Conservation (phyloP, 768 basidiomycete species). For the Tubosaeta sp. region DNA sequence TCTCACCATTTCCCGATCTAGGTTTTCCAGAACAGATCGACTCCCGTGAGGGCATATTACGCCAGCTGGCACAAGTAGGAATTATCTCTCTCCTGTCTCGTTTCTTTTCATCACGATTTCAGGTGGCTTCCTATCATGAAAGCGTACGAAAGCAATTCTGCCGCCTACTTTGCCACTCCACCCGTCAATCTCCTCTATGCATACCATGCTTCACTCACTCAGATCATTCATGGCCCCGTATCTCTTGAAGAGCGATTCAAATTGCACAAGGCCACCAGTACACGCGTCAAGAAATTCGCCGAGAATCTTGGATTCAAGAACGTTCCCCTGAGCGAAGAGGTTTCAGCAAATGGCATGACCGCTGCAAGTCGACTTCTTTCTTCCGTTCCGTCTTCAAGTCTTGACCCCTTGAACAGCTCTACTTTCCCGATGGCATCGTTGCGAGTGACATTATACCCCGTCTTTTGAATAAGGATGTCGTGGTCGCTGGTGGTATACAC, state of each 20-base stretch:
- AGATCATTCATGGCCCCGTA: constrained; percentile 58
- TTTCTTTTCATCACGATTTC: neutral
- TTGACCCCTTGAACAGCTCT: constrained; percentile 43
- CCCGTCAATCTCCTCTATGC: constrained; percentile 95
- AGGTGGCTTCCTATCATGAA: constrained; percentile 95
- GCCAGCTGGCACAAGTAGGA: constrained; percentile 81
- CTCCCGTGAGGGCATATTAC: constrained; percentile 75
- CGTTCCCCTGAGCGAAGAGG: constrained; percentile 56
- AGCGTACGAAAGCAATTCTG: constrained; percentile 76
- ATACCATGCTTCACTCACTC: constrained; percentile 72
- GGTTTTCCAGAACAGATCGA: constrained; percentile 20
- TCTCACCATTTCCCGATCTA: neutral
- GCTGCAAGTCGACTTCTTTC: constrained; percentile 47
- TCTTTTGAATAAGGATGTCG: constrained; percentile 63
- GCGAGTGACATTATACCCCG: constrained; percentile 75
- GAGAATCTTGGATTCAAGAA: constrained; percentile 66
- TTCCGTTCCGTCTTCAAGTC: no score
- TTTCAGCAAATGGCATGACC: constrained; percentile 92
- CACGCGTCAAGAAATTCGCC: constrained; percentile 65
- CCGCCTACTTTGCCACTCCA: constrained; percentile 93
- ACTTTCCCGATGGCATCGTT: constrained; percentile 77
- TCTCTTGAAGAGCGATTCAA: constrained; percentile 77
- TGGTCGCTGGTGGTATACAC: constrained; percentile 88
- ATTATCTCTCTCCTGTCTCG: neutral
- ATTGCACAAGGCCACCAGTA: constrained; percentile 65